Evolutionary conservation across 2,329 filamentous ascomycete genomes (phyloP).

Genomic region (Clarireedia monteithiana): DNA sequence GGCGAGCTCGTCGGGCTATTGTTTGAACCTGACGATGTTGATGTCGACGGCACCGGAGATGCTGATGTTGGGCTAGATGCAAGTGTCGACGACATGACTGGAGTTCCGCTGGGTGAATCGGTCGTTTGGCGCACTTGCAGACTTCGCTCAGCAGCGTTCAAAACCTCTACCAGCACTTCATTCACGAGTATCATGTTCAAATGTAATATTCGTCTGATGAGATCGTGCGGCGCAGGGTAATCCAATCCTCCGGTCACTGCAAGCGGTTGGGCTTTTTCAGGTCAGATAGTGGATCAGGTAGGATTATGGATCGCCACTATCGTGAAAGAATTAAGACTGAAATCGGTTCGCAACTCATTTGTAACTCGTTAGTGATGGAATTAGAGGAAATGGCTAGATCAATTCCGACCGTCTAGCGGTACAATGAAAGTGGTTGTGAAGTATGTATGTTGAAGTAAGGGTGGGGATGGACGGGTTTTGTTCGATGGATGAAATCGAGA

Average conservation of each 20-base stretch:
- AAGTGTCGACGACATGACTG: constrained; percentile 4
- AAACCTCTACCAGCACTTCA: constrained; percentile 22
- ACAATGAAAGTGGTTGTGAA: background rate
- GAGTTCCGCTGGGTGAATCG: background rate
- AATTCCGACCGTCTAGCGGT: background rate
- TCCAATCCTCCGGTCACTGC: background rate
- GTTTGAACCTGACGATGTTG: constrained; percentile 13
- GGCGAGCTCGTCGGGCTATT: constrained; percentile 58
- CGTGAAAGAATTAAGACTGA: constrained; percentile 2
- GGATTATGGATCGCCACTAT: constrained; percentile 1
- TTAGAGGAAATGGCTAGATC: no score
- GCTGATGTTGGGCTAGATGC: constrained; percentile 7
- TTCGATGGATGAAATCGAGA: background rate
- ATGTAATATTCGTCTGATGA: background rate
- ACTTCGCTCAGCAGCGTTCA: constrained; percentile 19
- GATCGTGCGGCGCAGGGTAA: background rate
- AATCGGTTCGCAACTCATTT: background rate
- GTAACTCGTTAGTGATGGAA: background rate
- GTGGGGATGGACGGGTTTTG: background rate
- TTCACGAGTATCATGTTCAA: constrained; percentile 21
- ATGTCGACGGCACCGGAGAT: constrained; percentile 10
- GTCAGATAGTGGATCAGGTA: background rate
- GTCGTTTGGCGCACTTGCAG: constrained; percentile 4
- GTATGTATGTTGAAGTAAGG: background rate
- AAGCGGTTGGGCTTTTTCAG: background rate